These are phyloP conservation scores for Bretziella fagacearum DNA, from an alignment of 2,329 filamentous ascomycete species.

Conservation along the genomic window DNA sequence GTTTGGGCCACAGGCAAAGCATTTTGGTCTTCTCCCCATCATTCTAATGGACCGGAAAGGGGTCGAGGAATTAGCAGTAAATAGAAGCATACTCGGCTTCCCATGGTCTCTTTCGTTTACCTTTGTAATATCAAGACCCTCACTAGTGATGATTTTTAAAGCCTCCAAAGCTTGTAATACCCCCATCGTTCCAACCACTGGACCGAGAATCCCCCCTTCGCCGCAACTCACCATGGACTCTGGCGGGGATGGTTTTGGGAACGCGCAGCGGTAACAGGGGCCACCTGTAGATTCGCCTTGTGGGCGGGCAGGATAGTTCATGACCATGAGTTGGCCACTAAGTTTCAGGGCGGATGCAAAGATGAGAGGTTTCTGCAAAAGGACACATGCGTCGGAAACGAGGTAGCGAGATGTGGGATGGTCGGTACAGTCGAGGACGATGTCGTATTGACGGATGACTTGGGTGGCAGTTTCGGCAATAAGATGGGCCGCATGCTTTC, in stretches of 20 bases:
- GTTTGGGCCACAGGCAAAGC: constrained; percentile 55
- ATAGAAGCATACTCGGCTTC: constrained; percentile 27
- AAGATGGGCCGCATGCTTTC: constrained; percentile 46
- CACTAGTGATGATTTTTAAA: constrained; percentile 54
- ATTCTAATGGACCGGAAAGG: constrained; percentile 61
- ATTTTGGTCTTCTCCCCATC: constrained; percentile 49
- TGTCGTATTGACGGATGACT: constrained; percentile 55
- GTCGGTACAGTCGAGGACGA: constrained; percentile 90
- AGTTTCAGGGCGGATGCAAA: constrained; percentile 79
- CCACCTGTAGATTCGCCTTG: constrained; percentile 42
- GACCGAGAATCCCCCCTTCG: constrained; percentile 82
- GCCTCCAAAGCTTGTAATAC: constrained; percentile 80
- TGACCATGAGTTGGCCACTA: constrained; percentile 75
- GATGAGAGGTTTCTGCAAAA: constrained; percentile 62
- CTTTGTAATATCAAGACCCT: constrained; percentile 10
- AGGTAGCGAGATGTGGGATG: constrained; percentile 83
- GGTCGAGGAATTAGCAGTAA: constrained; percentile 28
- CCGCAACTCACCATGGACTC: constrained; percentile 73
- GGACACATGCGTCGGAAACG: constrained; percentile 75
- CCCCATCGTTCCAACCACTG: constrained; percentile 86
- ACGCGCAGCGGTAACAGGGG: constrained; percentile 88
- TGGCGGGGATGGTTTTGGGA: constrained; percentile 70
- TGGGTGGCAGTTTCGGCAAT: constrained; percentile 48
- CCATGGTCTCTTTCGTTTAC: not conserved
- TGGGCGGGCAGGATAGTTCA: constrained; percentile 60